Percentiles rank a stretch among this genome's conserved stretches.
Evolutionary conservation across 2,329 filamentous ascomycete genomes (phyloP).

Genomic region (Chaetomiaceae sp.): DNA sequence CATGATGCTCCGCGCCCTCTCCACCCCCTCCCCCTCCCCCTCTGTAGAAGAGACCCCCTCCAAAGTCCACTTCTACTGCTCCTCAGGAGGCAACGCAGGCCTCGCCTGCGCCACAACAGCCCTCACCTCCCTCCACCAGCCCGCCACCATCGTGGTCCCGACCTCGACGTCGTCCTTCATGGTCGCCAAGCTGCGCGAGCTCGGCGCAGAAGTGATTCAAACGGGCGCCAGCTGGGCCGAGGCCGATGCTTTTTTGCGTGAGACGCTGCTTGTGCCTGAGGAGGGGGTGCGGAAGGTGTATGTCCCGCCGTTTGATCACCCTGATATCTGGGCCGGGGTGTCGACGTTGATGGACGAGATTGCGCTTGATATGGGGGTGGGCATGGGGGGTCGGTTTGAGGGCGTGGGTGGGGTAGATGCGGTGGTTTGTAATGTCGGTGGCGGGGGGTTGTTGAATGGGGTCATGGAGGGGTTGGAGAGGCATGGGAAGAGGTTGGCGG

Average conservation of each 20-base stretch:
- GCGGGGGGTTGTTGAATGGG: slow-evolving; percentile 66
- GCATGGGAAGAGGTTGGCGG: slow-evolving; percentile 20
- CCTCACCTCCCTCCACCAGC: slow-evolving; percentile 49
- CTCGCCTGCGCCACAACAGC: slow-evolving; percentile 74
- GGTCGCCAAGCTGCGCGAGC: slow-evolving; percentile 60
- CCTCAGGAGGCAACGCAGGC: slow-evolving; percentile 74
- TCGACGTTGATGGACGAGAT: slow-evolving; percentile 50
- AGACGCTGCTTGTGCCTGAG: slow-evolving; percentile 42
- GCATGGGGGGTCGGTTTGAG: slow-evolving; percentile 25
- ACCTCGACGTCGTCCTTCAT: slow-evolving; percentile 60
- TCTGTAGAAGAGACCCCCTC: too few relatives aligned
- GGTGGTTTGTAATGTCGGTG: slow-evolving; percentile 66
- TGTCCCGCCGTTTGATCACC: slow-evolving; percentile 63
- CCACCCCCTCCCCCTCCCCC: slow-evolving; percentile 31
- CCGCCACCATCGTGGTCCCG: slow-evolving; percentile 70
- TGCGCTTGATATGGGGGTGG: slow-evolving; percentile 32
- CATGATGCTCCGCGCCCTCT: slow-evolving; percentile 53
- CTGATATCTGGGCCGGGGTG: slow-evolving; percentile 63
- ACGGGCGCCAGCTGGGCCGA: slow-evolving; percentile 63
- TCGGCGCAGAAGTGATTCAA: slow-evolving; percentile 64
- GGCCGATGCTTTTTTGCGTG: slow-evolving; percentile 61
- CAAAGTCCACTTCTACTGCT: slow-evolving; percentile 68
- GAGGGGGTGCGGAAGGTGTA: slow-evolving; percentile 44
- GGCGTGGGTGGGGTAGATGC: slow-evolving; percentile 52
- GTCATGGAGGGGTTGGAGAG: slow-evolving; percentile 54